Percentiles rank a stretch among this genome's conserved stretches.
Evolutionary conservation across 2,329 filamentous ascomycete species (phyloP).

Genomic region (Cladophialophora exuberans): DNA sequence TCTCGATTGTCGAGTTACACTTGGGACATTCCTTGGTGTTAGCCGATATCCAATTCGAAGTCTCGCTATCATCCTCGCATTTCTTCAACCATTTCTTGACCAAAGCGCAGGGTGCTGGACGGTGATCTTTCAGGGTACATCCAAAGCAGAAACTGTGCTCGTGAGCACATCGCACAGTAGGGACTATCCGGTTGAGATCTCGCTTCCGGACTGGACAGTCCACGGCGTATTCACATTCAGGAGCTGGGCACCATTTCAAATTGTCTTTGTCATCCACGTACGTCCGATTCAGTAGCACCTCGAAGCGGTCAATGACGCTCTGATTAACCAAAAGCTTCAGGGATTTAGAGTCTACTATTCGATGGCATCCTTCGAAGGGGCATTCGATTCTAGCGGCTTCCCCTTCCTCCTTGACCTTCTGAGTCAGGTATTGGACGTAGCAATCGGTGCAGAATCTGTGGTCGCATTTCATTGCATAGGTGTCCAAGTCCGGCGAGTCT

Average conservation of each 20-base stretch:
- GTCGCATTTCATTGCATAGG: conserved; percentile 92
- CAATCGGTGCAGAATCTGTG: conserved; percentile 93
- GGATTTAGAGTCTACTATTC: conserved; percentile 88
- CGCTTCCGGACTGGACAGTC: conserved; percentile 88
- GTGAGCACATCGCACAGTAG: conserved; percentile 84
- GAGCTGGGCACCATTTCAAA: conserved; percentile 96
- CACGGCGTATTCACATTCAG: conserved; percentile 93
- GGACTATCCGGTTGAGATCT: conserved; percentile 81
- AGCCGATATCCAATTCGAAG: conserved; percentile 98
- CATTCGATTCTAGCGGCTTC: conserved; percentile 95
- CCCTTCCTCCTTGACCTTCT: conserved; percentile 94
- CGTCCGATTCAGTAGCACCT: conserved; percentile 83
- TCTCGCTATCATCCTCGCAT: conserved; percentile 97
- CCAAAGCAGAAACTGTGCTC: conserved; percentile 93
- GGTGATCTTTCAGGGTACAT: conserved; percentile 85
- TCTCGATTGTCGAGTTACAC: conserved; percentile 96
- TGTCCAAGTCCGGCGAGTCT: conserved; percentile 74
- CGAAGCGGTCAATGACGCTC: conserved; percentile 68
- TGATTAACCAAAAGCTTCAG: conserved; percentile 72
- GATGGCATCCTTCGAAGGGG: conserved; percentile 81
- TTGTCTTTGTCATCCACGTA: conserved; percentile 97
- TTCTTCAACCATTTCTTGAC: conserved; percentile 98
- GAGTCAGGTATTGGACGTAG: conserved; percentile 85
- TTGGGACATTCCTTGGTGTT: conserved; percentile 98
- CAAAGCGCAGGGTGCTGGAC: conserved; percentile 85